Evolutionary conservation across 768 basidiomycete genomes (phyloP).

Genomic region (Chalciporus sphaerocephalus): DNA sequence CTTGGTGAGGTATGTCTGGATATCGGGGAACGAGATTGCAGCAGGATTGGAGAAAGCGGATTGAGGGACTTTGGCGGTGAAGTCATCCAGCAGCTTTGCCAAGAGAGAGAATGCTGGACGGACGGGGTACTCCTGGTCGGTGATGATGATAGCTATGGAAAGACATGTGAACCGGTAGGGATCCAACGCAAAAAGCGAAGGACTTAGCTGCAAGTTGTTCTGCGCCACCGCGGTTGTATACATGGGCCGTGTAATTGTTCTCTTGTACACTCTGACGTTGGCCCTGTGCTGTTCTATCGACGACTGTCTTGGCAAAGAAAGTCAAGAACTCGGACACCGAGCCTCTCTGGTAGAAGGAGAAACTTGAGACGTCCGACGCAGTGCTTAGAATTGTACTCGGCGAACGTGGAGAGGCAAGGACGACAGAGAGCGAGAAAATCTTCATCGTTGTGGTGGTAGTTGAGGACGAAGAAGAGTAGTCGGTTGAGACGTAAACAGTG

Average conservation of each 20-base stretch:
- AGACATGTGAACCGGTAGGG: constrained; percentile 5
- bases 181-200: constrained; percentile 1
- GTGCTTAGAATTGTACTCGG: constrained; percentile 59
- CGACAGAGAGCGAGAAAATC: constrained; percentile 75
- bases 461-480: background rate
- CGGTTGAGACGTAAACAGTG: background rate
- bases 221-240: constrained; percentile 85
- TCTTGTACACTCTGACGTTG: constrained; percentile 94
- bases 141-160: constrained; percentile 76
- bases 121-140: constrained; percentile 94
- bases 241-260: constrained; percentile 89
- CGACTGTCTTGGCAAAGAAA: constrained; percentile 92
- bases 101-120: constrained; percentile 94
- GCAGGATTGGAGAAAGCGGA: constrained; percentile 61
- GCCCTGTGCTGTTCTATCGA: constrained; percentile 79
- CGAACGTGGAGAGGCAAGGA: constrained; percentile 62
- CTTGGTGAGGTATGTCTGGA: constrained; percentile 74
- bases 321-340: constrained; percentile 88
- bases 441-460: constrained; percentile 56
- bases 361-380: constrained; percentile 80
- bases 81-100: constrained; percentile 91
- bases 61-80: constrained; percentile 73
- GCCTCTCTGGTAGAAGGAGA: constrained; percentile 90
- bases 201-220: constrained; percentile 77
- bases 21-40: constrained; percentile 72